Evolutionary conservation across 1,139 yeast genomes (phyloP).

Genomic region (Arxiozyma slooffiae): DNA sequence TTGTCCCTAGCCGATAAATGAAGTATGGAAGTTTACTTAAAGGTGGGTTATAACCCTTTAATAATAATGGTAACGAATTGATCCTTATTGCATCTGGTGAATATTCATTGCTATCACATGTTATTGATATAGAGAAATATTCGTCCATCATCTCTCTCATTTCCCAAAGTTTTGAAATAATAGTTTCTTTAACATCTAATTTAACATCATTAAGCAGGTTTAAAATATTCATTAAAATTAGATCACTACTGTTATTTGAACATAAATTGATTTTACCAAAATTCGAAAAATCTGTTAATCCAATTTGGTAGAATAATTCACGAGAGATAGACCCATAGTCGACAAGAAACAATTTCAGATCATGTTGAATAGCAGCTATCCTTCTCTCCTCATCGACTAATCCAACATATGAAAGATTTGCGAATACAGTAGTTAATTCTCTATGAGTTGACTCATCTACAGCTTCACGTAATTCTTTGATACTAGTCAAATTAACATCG

Average conservation of each 20-base stretch:
- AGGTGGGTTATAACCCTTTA: slow-evolving; percentile 55
- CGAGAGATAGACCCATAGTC: slow-evolving; percentile 66
- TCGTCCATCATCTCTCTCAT: slow-evolving; percentile 75
- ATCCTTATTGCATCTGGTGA: slow-evolving; percentile 31
- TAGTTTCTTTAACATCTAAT: slow-evolving; percentile 13
- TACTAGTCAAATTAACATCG: slow-evolving; percentile 47
- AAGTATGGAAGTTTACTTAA: slow-evolving; percentile 58
- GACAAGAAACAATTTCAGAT: slow-evolving; percentile 62
- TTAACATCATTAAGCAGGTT: slow-evolving; percentile 11
- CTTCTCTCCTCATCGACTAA: slow-evolving; percentile 64
- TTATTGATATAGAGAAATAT: slow-evolving; percentile 53
- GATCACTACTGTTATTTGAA: slow-evolving; percentile 24
- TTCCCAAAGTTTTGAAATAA: slow-evolving; percentile 30
- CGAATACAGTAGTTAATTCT: slow-evolving; percentile 55
- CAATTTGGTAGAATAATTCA: slow-evolving; percentile 75
- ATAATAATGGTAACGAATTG: slow-evolving; percentile 53
- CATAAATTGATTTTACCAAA: slow-evolving; percentile 53
- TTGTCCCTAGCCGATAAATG: slow-evolving; percentile 48
- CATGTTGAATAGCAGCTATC: slow-evolving; percentile 73
- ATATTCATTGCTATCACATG: slow-evolving; percentile 20
- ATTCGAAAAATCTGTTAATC: slow-evolving; percentile 68
- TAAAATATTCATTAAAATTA: slow-evolving; percentile 7
- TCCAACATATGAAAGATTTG: slow-evolving; percentile 70
- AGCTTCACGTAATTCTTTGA: slow-evolving; percentile 43
- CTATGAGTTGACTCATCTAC: slow-evolving; percentile 42